Base-by-base conservation (phyloP, 2,329 filamentous ascomycete genomes). In the Cladophialophora psammophila region DNA sequence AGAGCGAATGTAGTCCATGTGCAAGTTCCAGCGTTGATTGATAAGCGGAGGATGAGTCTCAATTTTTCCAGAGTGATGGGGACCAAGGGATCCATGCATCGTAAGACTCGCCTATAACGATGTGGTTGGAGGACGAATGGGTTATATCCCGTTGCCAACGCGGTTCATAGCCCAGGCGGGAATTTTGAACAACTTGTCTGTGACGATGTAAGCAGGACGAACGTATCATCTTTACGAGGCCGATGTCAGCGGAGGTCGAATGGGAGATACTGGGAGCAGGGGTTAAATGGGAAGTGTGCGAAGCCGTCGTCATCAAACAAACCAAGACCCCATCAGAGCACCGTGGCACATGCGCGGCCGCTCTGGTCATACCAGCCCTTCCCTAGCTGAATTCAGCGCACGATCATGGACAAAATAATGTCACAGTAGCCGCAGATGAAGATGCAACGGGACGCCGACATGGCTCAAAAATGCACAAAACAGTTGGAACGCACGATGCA, bases 191-290 rank as follows among this genome's bases (percentile, higher is more conserved):
- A 26, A 3, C 26, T 26, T 26, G 26, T 26, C 26, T 26, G 3
- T 26, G 26, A 26, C 26, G 26, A 26, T 26, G 26, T 26, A 26
- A 26, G 42, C 8, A 8, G 42, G 42, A 48, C 18, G 42, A 26
- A 48, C 18, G 42, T 12, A 26, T 10, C 2, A 50, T 26, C 10
- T 12, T 9, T 8, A 26, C 45, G 18, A 12, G 20, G 20, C 8
- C 45, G 45, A 50, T 50, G 45, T 26, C 45, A 50, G 45, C 18
- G 18, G 45, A 50, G 45, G 45, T 26, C 45, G 45, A 50, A 26
- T 50, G 2, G 8, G 1, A 10, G 9, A 26, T 26, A 50, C 12
- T n/a, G 45, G 12, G 26, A 26, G 26, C 26, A 26, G 26, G 26
- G 18, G 8, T 18, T 50, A 3, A 50, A 20, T 12, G 18, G 18